Evolutionary conservation across 345 rosid genomes (phyloP), one percentile per base, ranked within the genome.

Genomic region (Salix udensis): DNA sequence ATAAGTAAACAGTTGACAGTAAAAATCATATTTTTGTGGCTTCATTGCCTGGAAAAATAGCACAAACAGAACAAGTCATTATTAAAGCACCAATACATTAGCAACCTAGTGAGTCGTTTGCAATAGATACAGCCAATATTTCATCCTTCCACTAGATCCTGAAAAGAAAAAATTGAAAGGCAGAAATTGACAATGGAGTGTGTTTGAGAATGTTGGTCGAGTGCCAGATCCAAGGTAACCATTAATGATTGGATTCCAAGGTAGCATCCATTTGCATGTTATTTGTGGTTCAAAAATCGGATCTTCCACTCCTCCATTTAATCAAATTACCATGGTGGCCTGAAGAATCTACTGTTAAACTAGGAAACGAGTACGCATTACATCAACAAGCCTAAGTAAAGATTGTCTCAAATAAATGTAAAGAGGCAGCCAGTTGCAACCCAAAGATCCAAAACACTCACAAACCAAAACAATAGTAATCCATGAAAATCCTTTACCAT

Each of bases 401-500:
- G 65, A 53, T 37, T 7, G 19, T 55, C n/a, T 28, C 71, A 13
- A 37, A 13, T 50, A 21, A 24, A 31, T 50, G 39, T n/a, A 28
- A 66, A 64, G 23, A 62, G 15, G 28, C 26, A 36, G 66, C 28
- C 66, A 62, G 21, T 65, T 31, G 14, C 9, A 12, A 16, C 52
- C 75, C 21, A 81, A 74, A 62, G 77, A 39, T 64, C 10, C 10
- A 13, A 68, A 58, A 26, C n/a, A n/a, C 48, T 34, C 52, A 55
- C 34, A 77, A 26, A 28, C 40, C 52, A 65, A 64, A 70, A 71
- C 14, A 14, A 55, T 30, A 37, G 34, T 31, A 58, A 12, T 37
- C 36, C 53, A 39, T 31, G 23, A 66, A 40, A 78, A 80, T 46
- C 73, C 68, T 68, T 77, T 90, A 93, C 99, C 99, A 89, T 91